Conservation (phyloP, 495 filamentous ascomycete species). For the Pyronema domesticum region DNA sequence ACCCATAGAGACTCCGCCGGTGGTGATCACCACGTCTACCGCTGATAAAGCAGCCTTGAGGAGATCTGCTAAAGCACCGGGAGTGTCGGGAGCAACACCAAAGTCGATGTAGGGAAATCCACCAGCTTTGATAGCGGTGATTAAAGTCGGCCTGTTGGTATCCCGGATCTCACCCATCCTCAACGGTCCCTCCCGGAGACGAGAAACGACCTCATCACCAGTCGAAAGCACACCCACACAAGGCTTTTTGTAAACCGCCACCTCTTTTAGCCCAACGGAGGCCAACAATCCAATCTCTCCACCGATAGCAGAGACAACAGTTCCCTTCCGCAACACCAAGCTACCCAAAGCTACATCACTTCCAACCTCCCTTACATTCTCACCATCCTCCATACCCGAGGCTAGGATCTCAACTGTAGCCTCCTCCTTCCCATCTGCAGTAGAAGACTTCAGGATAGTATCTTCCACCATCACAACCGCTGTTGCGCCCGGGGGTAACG, state of each 20-base stretch:
- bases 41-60: slow-evolving; percentile 54
- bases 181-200: slow-evolving; percentile 44
- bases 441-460: slow-evolving; percentile 52
- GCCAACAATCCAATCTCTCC: slow-evolving; percentile 83
- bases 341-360: slow-evolving; percentile 61
- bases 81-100: slow-evolving; percentile 68
- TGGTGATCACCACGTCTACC: slow-evolving; percentile 76
- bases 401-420: slow-evolving; percentile 70
- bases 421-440: slow-evolving; percentile 69
- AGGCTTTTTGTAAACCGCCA: slow-evolving; percentile 60
- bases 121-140: slow-evolving; percentile 56
- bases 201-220: slow-evolving; percentile 79
- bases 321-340: slow-evolving; percentile 53
- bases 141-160: slow-evolving; percentile 71
- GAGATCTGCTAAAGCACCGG: slow-evolving; percentile 55
- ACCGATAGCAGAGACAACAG: slow-evolving; percentile 61
- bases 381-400: slow-evolving; percentile 50
- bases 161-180: slow-evolving; percentile 75
- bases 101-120: slow-evolving; percentile 70
- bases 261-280: slow-evolving; percentile 56
- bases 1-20: slow-evolving; percentile 93
- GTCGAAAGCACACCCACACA: slow-evolving; percentile 79
- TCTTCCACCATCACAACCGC: slow-evolving; percentile 97
- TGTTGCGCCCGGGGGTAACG: slow-evolving; percentile 71
- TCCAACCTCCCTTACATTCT: slow-evolving; percentile 82